Evolutionary conservation across 331 rosid species (phyloP).

Genomic region (Rosa hybrid): DNA sequence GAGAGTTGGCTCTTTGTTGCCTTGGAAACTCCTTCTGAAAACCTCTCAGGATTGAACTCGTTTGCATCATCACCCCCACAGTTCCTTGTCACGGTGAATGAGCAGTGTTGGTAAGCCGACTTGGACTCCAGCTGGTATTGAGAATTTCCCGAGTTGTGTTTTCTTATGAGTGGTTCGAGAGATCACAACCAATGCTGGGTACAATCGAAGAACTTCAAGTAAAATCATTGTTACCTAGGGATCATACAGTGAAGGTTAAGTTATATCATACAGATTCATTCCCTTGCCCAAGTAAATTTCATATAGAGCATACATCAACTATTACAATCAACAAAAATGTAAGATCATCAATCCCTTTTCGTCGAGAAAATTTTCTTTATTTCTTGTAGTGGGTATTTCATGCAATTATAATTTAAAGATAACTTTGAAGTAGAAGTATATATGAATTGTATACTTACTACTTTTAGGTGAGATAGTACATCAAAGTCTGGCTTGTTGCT

Average conservation of each 20-base stretch:
- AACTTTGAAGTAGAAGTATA: too few species aligned
- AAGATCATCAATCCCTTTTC: background rate
- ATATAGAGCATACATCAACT: too few species aligned
- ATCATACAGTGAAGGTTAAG: background rate
- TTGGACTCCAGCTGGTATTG: slow-evolving; percentile 23
- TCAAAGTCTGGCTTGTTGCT: too few species aligned
- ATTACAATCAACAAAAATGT: too few species aligned
- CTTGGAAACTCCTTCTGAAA: slow-evolving; percentile 38
- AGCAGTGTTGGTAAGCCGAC: background rate
- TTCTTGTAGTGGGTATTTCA: too few species aligned
- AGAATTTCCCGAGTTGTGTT: slow-evolving; percentile 19
- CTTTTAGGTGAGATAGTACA: too few species aligned
- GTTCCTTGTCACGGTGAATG: slow-evolving; percentile 24
- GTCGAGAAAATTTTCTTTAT: too few species aligned
- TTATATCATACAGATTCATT: too few species aligned
- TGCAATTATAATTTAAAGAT: too few species aligned
- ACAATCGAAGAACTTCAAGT: slow-evolving; percentile 35
- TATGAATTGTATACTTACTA: too few species aligned
- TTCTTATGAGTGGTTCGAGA: slow-evolving; percentile 8
- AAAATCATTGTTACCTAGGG: slow-evolving; percentile 22
- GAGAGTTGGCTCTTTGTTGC: slow-evolving; percentile 34
- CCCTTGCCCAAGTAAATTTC: too few species aligned
- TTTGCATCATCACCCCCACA: slow-evolving; percentile 51
- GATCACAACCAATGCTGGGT: background rate
- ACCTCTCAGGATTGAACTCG: slow-evolving; percentile 52